These are phyloP conservation scores for Haplosporangium sp. DNA, from an alignment of 371 early-diverging fungal genomes.

Conservation along the genomic window DNA sequence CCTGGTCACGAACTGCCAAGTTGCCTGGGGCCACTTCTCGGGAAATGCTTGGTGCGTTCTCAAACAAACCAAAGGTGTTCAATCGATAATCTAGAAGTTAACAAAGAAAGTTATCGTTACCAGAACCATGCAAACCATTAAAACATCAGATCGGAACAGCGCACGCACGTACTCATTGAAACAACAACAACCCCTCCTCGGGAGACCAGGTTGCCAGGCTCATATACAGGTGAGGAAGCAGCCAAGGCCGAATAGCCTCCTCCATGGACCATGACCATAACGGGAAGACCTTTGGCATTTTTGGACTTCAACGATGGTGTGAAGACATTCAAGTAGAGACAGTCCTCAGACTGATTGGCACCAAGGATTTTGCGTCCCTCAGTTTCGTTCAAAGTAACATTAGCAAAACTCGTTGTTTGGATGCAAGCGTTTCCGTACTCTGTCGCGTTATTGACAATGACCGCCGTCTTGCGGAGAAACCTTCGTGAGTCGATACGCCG, in stretches of 20 bases:
- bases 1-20: conserved; percentile 29
- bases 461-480: neutral
- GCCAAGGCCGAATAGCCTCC: conserved; percentile 3
- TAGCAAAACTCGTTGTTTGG: conserved; percentile 10
- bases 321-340: conserved; percentile 59
- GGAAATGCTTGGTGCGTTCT: conserved; percentile 16
- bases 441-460: conserved; percentile 20
- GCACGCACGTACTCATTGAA: conserved; percentile 27
- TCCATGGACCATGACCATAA: conserved; percentile 47
- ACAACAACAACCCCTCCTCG: conserved; percentile 52
- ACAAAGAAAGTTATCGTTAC: neutral
- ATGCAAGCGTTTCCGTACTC: conserved; percentile 21
- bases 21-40: conserved; percentile 31
- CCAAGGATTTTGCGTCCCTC: neutral
- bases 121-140: neutral
- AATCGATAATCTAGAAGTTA: conserved; percentile 57
- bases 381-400: neutral
- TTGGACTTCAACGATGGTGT: conserved; percentile 40
- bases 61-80: conserved; percentile 55
- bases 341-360: conserved; percentile 50
- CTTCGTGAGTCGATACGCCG: neutral
- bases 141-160: neutral
- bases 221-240: conserved; percentile 18
- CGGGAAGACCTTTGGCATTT: conserved; percentile 36
- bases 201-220: conserved; percentile 48